A percentile compares a stretch with the other conserved stretches of the same genome.
Conservation (phyloP, 352 stramenopile species). For the Saprolegnia diclina region DNA sequence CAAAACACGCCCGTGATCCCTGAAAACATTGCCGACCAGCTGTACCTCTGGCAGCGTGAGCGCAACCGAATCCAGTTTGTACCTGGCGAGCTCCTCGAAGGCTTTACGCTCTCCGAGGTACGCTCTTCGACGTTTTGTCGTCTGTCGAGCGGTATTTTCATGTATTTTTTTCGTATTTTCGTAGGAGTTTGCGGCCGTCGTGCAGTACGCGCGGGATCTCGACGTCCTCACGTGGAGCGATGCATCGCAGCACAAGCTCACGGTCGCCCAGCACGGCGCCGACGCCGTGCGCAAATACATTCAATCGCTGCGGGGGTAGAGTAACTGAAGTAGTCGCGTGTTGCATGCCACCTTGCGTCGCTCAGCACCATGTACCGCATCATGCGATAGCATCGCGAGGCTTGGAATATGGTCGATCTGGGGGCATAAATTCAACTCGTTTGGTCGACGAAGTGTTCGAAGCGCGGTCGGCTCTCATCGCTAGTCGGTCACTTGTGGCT, state of each 20-base stretch:
- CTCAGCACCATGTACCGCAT: no score
- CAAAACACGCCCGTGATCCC: constrained; percentile 69
- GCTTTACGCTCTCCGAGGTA: constrained; percentile 70
- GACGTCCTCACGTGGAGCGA: constrained; percentile 80
- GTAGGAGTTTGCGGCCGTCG: constrained; percentile 73
- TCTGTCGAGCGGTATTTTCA: no score
- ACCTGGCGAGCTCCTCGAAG: constrained; percentile 79
- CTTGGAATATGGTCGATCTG: no score
- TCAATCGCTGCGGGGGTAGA: background rate
- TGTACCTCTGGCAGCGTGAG: constrained; percentile 89
- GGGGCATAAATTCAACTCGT: no score
- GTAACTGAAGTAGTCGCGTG: background rate
- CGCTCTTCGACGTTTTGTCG: no score
- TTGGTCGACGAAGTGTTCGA: no score
- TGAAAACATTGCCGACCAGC: constrained; percentile 87
- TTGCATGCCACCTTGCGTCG: background rate
- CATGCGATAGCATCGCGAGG: no score
- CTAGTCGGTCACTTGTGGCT: no score
- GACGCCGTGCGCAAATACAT: constrained; percentile 69
- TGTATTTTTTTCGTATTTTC: background rate
- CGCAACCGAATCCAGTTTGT: constrained; percentile 83
- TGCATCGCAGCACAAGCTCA: constrained; percentile 72
- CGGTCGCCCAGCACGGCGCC: constrained; percentile 53
- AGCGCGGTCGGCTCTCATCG: no score
- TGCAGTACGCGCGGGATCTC: constrained; percentile 52